These are phyloP conservation scores for Emmonsiellopsis sp. DNA, from an alignment of 2,329 filamentous ascomycete genomes.

Conservation along the genomic window DNA sequence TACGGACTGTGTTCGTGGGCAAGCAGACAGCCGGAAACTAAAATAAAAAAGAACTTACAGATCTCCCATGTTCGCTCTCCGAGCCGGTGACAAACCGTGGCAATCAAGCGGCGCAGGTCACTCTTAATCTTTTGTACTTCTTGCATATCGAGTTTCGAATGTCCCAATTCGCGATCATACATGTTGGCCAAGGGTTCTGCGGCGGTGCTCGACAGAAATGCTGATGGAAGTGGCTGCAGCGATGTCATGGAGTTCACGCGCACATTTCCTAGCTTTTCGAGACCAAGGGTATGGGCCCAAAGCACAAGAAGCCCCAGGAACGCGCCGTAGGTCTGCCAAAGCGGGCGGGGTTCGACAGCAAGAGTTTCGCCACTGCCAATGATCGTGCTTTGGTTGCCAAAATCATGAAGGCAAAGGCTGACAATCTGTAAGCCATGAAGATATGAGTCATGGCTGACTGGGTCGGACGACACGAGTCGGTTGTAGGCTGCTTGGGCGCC, in stretches of 20 bases:
- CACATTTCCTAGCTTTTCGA: slow-evolving; percentile 6
- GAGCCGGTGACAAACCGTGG: slow-evolving; percentile 7
- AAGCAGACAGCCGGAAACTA: background rate
- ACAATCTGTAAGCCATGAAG: slow-evolving; percentile 13
- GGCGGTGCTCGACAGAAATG: slow-evolving; percentile 1
- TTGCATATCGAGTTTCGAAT: slow-evolving; percentile 1
- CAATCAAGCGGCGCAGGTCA: slow-evolving; percentile 10
- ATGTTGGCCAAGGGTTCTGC: slow-evolving; percentile 9
- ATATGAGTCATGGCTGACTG: slow-evolving; percentile 15
- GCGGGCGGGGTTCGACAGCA: slow-evolving; percentile 2
- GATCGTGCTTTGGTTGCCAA: background rate
- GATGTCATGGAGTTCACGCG: background rate
- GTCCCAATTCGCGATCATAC: slow-evolving; percentile 11
- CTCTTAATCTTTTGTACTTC: slow-evolving; percentile 9
- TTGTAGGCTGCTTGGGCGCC: slow-evolving; percentile 15
- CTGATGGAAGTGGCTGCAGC: background rate
- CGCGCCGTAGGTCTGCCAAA: slow-evolving; percentile 13
- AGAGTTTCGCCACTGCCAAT: background rate
- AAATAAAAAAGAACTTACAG: slow-evolving; percentile 7
- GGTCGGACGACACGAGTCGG: slow-evolving; percentile 11
- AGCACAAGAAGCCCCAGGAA: slow-evolving; percentile 12
- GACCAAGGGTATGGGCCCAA: slow-evolving; percentile 10
- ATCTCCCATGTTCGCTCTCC: slow-evolving; percentile 11
- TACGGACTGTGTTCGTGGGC: background rate
- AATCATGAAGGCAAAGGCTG: slow-evolving; percentile 12